phyloP scores from a whole-genome alignment of 495 filamentous ascomycete species.

The Aspergillus ellipticus region DNA sequence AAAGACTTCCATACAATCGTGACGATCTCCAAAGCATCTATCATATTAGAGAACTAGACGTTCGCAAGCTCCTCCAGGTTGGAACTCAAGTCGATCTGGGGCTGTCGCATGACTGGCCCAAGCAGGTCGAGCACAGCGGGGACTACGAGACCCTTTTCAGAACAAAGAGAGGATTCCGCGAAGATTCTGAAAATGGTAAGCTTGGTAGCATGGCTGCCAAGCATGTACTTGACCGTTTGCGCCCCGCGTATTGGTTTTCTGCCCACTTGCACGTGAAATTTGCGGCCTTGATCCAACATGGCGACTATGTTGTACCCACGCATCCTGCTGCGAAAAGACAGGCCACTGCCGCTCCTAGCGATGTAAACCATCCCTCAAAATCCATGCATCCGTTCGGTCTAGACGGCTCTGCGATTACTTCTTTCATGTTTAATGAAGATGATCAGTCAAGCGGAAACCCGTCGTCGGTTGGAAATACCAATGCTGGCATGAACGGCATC shows the following conservation, averaged over 20 bases:
- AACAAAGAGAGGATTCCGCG: slow-evolving; percentile 66
- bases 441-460: not conserved
- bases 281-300: slow-evolving; percentile 65
- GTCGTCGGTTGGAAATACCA: not conserved
- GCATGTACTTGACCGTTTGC: slow-evolving; percentile 72
- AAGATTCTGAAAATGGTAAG: slow-evolving; percentile 66
- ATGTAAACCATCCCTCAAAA: not conserved
- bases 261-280: slow-evolving; percentile 91
- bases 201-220: slow-evolving; percentile 76
- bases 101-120: slow-evolving; percentile 94
- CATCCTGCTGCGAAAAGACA: slow-evolving; percentile 2
- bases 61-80: slow-evolving; percentile 82
- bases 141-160: slow-evolving; percentile 59
- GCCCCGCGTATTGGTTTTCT: slow-evolving; percentile 88
- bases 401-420: slow-evolving; percentile 15
- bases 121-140: slow-evolving; percentile 70
- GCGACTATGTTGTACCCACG: slow-evolving; percentile 22
- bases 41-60: slow-evolving; percentile 85
- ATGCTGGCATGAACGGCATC: not conserved
- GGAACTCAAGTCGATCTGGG: slow-evolving; percentile 82
- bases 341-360: not conserved
- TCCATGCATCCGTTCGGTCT: slow-evolving; percentile 14
- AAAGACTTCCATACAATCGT: slow-evolving; percentile 77
- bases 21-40: slow-evolving; percentile 76
- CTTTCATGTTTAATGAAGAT: slow-evolving; percentile 1